Evolutionary conservation across 495 filamentous ascomycete species (phyloP).

Genomic region (Chaetomium cochliodes): DNA sequence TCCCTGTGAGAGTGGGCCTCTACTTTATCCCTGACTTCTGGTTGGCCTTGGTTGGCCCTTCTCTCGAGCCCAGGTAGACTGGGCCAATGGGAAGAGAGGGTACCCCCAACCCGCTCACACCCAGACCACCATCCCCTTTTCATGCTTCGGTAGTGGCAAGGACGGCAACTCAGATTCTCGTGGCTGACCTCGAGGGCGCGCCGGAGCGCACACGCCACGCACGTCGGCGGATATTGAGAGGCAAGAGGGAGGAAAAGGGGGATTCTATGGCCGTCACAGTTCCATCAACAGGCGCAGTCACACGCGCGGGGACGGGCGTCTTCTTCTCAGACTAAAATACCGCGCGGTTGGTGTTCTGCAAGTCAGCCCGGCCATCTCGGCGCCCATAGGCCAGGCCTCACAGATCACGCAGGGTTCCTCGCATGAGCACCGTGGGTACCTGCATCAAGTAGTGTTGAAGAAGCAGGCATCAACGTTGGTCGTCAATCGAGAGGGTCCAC

Average conservation of each 20-base stretch:
- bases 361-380: not conserved
- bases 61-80: slow-evolving; percentile 5
- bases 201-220: not conserved
- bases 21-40: slow-evolving; percentile 17
- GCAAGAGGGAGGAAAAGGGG: not conserved
- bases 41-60: slow-evolving; percentile 29
- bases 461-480: slow-evolving; percentile 21
- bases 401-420: not conserved
- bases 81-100: slow-evolving; percentile 16
- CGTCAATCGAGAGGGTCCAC: slow-evolving; percentile 14
- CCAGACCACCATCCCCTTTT: slow-evolving; percentile 1
- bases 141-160: slow-evolving; percentile 5
- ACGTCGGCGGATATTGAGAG: slow-evolving; percentile 6
- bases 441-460: slow-evolving; percentile 2
- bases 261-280: not conserved
- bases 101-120: not conserved
- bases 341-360: slow-evolving; percentile 13
- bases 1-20: slow-evolving; percentile 14
- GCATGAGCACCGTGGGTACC: slow-evolving; percentile 16
- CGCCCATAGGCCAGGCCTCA: slow-evolving; percentile 1
- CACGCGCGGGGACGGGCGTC: not conserved
- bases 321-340: slow-evolving; percentile 4
- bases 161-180: slow-evolving; percentile 4
- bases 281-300: not conserved
- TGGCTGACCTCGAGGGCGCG: too few relatives aligned